Base-by-base conservation (phyloP, 2,329 filamentous ascomycete species). In the Penicillium sp. region DNA sequence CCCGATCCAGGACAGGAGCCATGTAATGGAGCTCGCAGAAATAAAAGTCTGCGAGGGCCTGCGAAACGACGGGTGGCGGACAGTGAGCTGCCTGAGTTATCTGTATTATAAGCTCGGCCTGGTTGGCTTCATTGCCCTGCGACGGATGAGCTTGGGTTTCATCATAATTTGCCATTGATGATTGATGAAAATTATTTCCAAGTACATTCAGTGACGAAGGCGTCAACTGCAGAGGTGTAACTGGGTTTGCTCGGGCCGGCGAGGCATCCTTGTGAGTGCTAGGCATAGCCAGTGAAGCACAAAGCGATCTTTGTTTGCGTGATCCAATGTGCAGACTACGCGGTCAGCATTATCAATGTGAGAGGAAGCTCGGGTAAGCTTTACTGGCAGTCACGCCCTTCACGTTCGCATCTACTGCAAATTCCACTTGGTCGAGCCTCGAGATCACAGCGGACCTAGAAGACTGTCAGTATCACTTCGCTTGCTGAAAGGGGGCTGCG, bases 381-480 rank as follows among this genome's bases (percentile, higher is more conserved):
- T 8, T 24, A 29, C 31, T 48, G 37, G 16, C 55, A 60, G n/a
- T 46, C 11, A n/a, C 46, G 52, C n/a, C 51, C 43, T 37, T 46
- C 39, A 48, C 35, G 19, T 24, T 54, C 24, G 43, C 58, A 58
- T 16, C 57, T 51, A 26, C 33, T 57, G n/a, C 57, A 59, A 11
- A 22, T 33, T 10, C 55, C 57, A 41, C 19, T 22, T 37, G 35
- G 33, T 22, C 39, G 50, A 26, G 43, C 51, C 44, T 59, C 57
- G 5, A 59, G 43, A 41, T 59, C 48, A 16, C 57, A 59, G 26
- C 55, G 55, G 22, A 59, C 48, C 57, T 59, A 22, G 26, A 5
- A 33, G 5, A 10, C 9, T 6, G 19, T 41, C 7, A 41, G 39
- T 14, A 41, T 41, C 19, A 41, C 39, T 14, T 13, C 9, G 19